phyloP scores from a whole-genome alignment of 371 early-diverging fungal species.

The Conidiobolus incongruus region DNA sequence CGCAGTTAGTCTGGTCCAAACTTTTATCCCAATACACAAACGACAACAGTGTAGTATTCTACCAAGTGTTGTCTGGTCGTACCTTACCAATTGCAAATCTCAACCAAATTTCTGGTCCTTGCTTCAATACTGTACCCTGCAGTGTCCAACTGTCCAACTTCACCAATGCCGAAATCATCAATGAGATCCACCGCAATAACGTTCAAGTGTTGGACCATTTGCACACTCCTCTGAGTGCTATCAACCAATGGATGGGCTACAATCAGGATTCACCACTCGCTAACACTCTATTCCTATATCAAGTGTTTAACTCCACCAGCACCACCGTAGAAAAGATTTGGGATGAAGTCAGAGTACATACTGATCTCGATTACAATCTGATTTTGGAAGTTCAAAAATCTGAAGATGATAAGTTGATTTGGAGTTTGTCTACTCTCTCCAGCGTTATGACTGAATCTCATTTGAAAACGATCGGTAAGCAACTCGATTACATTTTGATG shows the following conservation, averaged over 20 bases:
- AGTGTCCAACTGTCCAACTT: not conserved
- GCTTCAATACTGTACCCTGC: not conserved
- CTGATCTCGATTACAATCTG: too few relatives aligned
- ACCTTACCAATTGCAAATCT: not conserved
- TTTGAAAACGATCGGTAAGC: too few relatives aligned
- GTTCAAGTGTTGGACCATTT: not conserved
- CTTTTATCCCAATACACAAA: not conserved
- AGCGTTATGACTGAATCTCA: too few relatives aligned
- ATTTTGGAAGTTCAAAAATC: too few relatives aligned
- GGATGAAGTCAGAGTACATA: too few relatives aligned
- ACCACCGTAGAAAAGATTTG: not conserved
- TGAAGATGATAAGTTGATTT: too few relatives aligned
- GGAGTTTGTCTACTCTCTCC: too few relatives aligned
- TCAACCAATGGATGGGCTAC: not conserved
- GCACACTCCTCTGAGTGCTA: not conserved
- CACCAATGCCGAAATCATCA: not conserved
- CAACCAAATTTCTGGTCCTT: not conserved
- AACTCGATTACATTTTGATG: too few relatives aligned
- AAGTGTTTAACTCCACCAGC: not conserved
- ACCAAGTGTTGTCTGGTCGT: not conserved
- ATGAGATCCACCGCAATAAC: not conserved
- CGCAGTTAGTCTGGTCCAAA: not conserved
- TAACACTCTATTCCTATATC: not conserved
- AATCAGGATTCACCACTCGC: not conserved
- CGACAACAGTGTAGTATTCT: not conserved